Evolutionary conservation across 1,284 basidiomycete species (phyloP).

Genomic region (Somion occarium): DNA sequence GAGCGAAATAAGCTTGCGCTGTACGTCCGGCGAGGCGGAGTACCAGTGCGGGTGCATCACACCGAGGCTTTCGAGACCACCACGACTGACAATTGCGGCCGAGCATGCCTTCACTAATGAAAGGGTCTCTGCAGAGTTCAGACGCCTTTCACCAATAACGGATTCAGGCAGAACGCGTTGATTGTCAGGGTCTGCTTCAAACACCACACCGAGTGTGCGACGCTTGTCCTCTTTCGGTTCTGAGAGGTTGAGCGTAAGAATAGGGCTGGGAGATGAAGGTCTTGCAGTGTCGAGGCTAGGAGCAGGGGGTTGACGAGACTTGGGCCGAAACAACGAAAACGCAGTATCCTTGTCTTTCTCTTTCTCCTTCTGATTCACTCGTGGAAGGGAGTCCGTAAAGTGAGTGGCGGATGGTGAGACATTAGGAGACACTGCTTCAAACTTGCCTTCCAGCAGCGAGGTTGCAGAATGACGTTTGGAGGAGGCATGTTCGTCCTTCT

Average conservation of each 20-base stretch:
- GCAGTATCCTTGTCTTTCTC: slow-evolving; percentile 33
- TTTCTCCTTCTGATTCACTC: slow-evolving; percentile 21
- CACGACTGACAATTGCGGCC: slow-evolving; percentile 54
- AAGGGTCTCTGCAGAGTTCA: slow-evolving; percentile 57
- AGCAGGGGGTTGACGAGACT: slow-evolving; percentile 33
- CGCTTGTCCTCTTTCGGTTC: slow-evolving; percentile 43
- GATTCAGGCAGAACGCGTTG: slow-evolving; percentile 35
- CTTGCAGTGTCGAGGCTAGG: slow-evolving; percentile 27
- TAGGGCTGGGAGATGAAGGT: slow-evolving; percentile 31
- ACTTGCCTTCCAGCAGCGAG: slow-evolving; percentile 65
- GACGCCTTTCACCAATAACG: slow-evolving; percentile 47
- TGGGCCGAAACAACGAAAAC: slow-evolving; percentile 47
- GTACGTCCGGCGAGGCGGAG: slow-evolving; percentile 60
- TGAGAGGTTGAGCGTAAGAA: slow-evolving; percentile 57
- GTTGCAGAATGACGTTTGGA: slow-evolving; percentile 34
- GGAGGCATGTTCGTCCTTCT: slow-evolving; percentile 47
- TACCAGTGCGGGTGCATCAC: slow-evolving; percentile 81
- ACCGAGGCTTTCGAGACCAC: slow-evolving; percentile 69
- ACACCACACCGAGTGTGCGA: slow-evolving; percentile 46
- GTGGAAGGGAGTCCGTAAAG: slow-evolving; percentile 21
- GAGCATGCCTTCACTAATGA: slow-evolving; percentile 60
- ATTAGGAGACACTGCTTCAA: slow-evolving; percentile 58
- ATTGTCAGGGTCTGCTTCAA: slow-evolving; percentile 51
- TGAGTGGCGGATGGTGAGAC: slow-evolving; percentile 45
- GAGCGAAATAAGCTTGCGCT: slow-evolving; percentile 64